Conservation (phyloP, 805 yeast genomes). For the Yamadazyma endophytica region DNA sequence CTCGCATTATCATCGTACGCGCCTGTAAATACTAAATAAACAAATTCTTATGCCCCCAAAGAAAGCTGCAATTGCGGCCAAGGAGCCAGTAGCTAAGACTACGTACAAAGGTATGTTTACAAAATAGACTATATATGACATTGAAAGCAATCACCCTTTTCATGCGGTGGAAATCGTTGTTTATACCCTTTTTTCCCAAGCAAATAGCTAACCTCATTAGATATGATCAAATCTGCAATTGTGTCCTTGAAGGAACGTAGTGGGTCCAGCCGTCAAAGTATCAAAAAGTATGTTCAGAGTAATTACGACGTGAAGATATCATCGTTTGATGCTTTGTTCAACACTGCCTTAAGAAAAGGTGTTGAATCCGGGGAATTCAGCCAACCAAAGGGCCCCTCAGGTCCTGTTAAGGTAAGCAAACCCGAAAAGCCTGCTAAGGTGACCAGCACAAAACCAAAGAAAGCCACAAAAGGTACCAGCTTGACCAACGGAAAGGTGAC, state of each 20-base stretch:
- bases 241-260: conserved; percentile 70
- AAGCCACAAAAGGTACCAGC: conserved; percentile 16
- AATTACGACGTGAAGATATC: conserved; percentile 54
- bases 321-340: conserved; percentile 73
- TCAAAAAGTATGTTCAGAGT: conserved; percentile 75
- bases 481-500: too few relatives aligned
- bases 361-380: conserved; percentile 70
- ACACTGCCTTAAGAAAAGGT: conserved; percentile 74
- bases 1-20: too few relatives aligned
- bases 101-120: conserved; percentile 46
- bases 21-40: too few relatives aligned
- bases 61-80: conserved; percentile 17
- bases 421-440: conserved; percentile 31
- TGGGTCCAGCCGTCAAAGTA: conserved; percentile 83
- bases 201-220: too few relatives aligned
- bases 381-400: conserved; percentile 90
- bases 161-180: too few relatives aligned
- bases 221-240: conserved; percentile 67
- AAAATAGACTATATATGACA: too few relatives aligned
- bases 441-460: conserved; percentile 1
- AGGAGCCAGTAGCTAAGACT: conserved; percentile 26
- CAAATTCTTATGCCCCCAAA: conserved; percentile 42
- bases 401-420: conserved; percentile 69
- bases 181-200: too few relatives aligned
- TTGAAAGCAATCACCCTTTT: background rate